Conservation (phyloP, 768 basidiomycete species). For the Auriscalpium microsporum region DNA sequence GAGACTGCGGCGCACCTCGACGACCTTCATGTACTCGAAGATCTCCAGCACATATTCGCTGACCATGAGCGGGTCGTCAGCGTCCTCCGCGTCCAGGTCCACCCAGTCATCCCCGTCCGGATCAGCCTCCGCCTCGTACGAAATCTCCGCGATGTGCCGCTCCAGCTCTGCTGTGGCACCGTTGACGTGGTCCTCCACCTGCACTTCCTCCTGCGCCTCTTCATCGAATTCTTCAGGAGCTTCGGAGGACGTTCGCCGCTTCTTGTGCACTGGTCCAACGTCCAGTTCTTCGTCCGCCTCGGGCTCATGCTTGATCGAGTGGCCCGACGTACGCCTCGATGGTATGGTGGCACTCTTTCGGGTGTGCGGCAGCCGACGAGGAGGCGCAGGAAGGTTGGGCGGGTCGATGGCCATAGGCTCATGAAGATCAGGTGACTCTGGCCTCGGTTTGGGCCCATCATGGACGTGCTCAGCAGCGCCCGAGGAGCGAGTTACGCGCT, state of each 20-base stretch:
- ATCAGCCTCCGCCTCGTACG: constrained; percentile 54
- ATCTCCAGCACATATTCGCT: constrained; percentile 94
- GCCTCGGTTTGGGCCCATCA: constrained; percentile 20
- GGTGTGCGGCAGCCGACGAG: constrained; percentile 19
- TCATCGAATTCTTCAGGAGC: constrained; percentile 33
- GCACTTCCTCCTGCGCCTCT: constrained; percentile 30
- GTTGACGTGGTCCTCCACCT: constrained; percentile 34
- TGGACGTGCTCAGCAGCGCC: constrained; percentile 25
- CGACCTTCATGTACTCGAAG: constrained; percentile 79
- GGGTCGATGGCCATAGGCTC: constrained; percentile 40
- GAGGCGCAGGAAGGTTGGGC: constrained; percentile 20
- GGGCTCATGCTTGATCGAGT: background rate
- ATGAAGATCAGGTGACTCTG: constrained; percentile 7
- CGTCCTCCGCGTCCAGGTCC: constrained; percentile 87
- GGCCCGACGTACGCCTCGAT: constrained; percentile 1
- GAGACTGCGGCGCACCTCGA: constrained; percentile 51
- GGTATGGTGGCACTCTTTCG: background rate
- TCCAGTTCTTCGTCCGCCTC: constrained; percentile 46
- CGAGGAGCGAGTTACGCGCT: constrained; percentile 20
- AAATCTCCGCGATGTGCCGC: constrained; percentile 19
- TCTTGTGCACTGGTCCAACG: constrained; percentile 56
- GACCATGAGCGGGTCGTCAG: constrained; percentile 93
- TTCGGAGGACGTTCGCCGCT: constrained; percentile 66
- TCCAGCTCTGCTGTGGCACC: constrained; percentile 26
- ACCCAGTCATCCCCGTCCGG: constrained; percentile 69